Percentiles rank a stretch among this genome's conserved stretches.
Conservation (phyloP, 1,284 basidiomycete species). For the Phellopilus nigrolimitatus region DNA sequence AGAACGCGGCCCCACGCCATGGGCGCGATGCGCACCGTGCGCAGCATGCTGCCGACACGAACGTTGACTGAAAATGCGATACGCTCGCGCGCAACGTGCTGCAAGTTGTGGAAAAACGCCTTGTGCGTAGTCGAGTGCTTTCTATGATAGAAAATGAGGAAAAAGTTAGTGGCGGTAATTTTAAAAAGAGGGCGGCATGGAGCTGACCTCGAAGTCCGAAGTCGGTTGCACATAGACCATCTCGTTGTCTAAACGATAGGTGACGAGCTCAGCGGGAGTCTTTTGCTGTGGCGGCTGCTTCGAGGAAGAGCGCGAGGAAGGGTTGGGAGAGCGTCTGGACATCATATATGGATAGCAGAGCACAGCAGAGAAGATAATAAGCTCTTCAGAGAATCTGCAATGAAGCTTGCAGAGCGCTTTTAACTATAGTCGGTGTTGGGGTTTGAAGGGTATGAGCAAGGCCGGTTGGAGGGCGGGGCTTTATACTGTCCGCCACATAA, state of each 20-base stretch:
- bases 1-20: constrained; percentile 51
- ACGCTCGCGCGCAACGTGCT: constrained; percentile 33
- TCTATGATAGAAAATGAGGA: constrained; percentile 31
- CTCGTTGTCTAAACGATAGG: constrained; percentile 41
- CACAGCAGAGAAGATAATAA: too few species aligned
- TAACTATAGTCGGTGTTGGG: too few species aligned
- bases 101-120: constrained; percentile 44
- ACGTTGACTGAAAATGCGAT: constrained; percentile 44
- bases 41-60: constrained; percentile 30
- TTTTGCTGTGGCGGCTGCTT: not conserved
- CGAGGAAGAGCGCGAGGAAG: not conserved
- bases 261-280: constrained; percentile 38
- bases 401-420: too few species aligned
- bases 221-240: constrained; percentile 53
- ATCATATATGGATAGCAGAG: not conserved
- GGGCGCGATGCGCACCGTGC: constrained; percentile 46
- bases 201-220: constrained; percentile 39
- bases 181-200: not conserved
- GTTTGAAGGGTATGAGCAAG: too few species aligned
- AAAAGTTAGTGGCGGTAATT: too few species aligned
- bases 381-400: too few species aligned
- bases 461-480: too few species aligned
- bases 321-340: not conserved
- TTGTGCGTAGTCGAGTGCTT: constrained; percentile 49
- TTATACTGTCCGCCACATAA: too few species aligned